A percentile compares a stretch with the other conserved stretches of the same genome.
phyloP scores from a whole-genome alignment of 1,284 basidiomycete species.

The Porodaedalea pini region DNA sequence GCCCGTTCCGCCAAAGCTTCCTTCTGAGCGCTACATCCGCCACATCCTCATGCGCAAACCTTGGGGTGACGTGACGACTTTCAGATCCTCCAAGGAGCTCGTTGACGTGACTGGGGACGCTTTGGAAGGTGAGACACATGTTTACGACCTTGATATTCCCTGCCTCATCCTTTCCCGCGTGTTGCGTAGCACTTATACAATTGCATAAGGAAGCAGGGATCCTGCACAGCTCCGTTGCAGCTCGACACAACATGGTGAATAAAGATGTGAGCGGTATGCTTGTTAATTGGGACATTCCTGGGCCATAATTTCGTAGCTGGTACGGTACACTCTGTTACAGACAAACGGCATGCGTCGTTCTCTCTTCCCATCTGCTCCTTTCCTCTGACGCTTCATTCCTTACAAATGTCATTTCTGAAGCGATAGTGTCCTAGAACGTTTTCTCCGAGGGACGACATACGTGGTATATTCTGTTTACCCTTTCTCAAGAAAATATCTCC shows the following conservation, averaged over 20 bases:
- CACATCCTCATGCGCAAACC: background rate
- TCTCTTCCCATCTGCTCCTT: too few species aligned
- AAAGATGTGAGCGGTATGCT: background rate
- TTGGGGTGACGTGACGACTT: background rate
- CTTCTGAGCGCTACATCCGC: background rate
- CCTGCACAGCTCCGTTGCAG: background rate
- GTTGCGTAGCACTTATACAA: background rate
- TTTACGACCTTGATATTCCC: background rate
- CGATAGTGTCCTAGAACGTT: too few species aligned
- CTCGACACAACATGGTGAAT: background rate
- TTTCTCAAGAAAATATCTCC: too few species aligned
- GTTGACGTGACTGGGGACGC: background rate
- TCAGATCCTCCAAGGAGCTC: background rate
- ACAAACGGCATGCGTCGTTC: too few species aligned
- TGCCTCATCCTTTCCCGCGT: background rate
- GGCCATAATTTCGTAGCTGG: background rate
- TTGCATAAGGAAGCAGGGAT: background rate
- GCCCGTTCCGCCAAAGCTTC: too few species aligned
- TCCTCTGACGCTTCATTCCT: too few species aligned
- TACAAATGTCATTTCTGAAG: too few species aligned
- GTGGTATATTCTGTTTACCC: too few species aligned
- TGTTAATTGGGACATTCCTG: background rate
- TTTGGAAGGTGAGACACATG: background rate
- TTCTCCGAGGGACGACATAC: too few species aligned
- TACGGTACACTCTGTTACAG: too few species aligned